Evolutionary conservation across 2,329 filamentous ascomycete genomes (phyloP).

Genomic region (Monilinia vaccinii-corymbosi): DNA sequence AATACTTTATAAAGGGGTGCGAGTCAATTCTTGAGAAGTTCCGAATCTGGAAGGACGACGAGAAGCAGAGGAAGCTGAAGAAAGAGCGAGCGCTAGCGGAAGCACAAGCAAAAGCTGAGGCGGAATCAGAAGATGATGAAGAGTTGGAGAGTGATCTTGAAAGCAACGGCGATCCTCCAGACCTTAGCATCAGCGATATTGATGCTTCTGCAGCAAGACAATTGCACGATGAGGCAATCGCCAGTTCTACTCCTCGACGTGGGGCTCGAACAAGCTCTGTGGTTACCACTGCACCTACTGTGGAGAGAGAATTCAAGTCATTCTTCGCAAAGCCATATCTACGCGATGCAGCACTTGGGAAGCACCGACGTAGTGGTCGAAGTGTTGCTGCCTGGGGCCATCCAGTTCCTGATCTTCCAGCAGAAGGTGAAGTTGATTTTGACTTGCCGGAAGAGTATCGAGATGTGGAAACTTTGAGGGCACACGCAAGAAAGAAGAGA

Average conservation of each 20-base stretch:
- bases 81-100: constrained; percentile 55
- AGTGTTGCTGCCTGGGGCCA: constrained; percentile 74
- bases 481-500: constrained; percentile 54
- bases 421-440: constrained; percentile 63
- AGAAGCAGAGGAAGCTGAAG: constrained; percentile 71
- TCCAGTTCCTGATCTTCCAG: constrained; percentile 60
- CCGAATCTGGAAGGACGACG: constrained; percentile 76
- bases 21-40: constrained; percentile 80
- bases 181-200: constrained; percentile 60
- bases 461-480: constrained; percentile 42
- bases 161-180: constrained; percentile 36
- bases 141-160: constrained; percentile 46
- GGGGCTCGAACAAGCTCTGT: constrained; percentile 14
- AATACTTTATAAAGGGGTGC: constrained; percentile 78
- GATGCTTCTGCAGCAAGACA: constrained; percentile 66
- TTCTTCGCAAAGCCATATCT: constrained; percentile 69
- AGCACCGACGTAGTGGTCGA: constrained; percentile 58
- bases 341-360: constrained; percentile 69
- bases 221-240: constrained; percentile 43
- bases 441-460: constrained; percentile 51
- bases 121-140: constrained; percentile 20
- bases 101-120: constrained; percentile 36
- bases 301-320: constrained; percentile 62
- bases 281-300: constrained; percentile 23
- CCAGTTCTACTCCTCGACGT: constrained; percentile 20